Conservation (phyloP, 257 asterid species). For the Solanum etuberosum region DNA sequence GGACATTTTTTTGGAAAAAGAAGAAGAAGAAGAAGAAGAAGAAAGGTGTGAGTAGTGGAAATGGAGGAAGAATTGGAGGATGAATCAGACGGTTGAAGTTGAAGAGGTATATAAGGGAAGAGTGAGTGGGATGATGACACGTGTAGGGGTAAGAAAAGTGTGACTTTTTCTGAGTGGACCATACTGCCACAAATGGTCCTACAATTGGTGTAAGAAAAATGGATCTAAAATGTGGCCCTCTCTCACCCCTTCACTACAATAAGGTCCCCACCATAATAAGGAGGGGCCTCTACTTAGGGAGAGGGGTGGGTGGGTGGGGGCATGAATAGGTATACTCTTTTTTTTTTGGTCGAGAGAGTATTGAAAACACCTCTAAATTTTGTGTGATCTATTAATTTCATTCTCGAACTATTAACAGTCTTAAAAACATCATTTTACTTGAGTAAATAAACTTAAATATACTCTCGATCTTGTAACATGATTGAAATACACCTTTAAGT, state of each 20-base stretch:
- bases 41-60: not conserved
- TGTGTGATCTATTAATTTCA: no score
- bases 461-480: no score
- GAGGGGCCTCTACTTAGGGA: not conserved
- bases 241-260: not conserved
- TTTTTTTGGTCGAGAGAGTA: no score
- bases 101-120: not conserved
- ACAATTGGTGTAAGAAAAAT: not conserved
- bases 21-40: not conserved
- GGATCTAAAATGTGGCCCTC: not conserved
- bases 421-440: no score
- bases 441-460: no score
- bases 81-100: not conserved
- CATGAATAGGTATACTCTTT: not conserved
- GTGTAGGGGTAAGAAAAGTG: not conserved
- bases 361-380: no score
- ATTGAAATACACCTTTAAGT: not conserved
- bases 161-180: slow-evolving; percentile 1
- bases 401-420: no score
- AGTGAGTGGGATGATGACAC: not conserved
- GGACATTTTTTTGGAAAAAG: not conserved
- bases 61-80: not conserved
- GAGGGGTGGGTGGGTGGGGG: not conserved
- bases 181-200: not conserved
- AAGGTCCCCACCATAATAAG: not conserved